Evolutionary conservation across 1,284 basidiomycete species (phyloP).

Genomic region (Chondrostereum purpureum): DNA sequence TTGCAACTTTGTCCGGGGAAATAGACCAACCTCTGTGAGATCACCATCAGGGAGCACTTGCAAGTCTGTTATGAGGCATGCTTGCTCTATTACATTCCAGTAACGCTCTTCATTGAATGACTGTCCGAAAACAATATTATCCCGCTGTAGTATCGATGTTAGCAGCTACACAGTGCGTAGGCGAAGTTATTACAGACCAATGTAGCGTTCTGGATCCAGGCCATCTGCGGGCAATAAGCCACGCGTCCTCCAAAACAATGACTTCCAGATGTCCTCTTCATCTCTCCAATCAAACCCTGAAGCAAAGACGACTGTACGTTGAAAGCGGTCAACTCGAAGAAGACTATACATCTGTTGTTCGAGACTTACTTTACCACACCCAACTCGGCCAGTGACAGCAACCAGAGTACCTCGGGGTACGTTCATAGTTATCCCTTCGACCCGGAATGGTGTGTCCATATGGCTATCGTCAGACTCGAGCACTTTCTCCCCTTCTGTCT

Average conservation of each 20-base stretch:
- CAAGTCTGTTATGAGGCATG: conserved; percentile 64
- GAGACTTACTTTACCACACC: conserved; percentile 39
- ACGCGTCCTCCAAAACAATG: conserved; percentile 60
- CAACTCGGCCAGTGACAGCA: conserved; percentile 64
- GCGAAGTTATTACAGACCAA: conserved; percentile 38
- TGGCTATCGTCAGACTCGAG: conserved; percentile 4
- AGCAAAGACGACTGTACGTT: conserved; percentile 53
- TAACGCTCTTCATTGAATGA: conserved; percentile 64
- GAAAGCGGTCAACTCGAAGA: background rate
- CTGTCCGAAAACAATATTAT: conserved; percentile 65
- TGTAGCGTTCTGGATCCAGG: conserved; percentile 82
- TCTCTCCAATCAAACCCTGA: conserved; percentile 70
- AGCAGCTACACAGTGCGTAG: background rate
- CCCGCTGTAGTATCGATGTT: conserved; percentile 31
- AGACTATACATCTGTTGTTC: too few species aligned
- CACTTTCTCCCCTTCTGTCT: conserved; percentile 11
- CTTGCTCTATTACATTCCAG: conserved; percentile 55
- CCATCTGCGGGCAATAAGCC: conserved; percentile 71
- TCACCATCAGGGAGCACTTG: conserved; percentile 70
- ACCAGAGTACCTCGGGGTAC: conserved; percentile 55
- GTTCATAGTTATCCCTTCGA: conserved; percentile 46
- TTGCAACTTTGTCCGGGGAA: conserved; percentile 5
- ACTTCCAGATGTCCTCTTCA: conserved; percentile 48
- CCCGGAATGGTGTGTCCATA: conserved; percentile 33
- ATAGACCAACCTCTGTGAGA: conserved; percentile 51